These are phyloP conservation scores for Blastobotrys parvus DNA, from an alignment of 805 yeast genomes.

Conservation along the genomic window DNA sequence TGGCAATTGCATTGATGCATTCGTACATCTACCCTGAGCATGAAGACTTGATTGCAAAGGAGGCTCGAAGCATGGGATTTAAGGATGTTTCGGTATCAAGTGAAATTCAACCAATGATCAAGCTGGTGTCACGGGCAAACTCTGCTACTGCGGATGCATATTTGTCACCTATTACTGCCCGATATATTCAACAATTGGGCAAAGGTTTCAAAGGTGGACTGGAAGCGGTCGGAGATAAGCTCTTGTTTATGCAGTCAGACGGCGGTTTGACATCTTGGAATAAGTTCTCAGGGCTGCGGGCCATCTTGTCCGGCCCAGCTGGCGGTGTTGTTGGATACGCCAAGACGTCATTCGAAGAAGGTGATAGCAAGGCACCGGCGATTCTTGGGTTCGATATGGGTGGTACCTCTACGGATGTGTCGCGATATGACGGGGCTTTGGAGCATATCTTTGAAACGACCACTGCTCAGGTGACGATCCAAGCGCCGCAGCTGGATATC, in stretches of 20 bases:
- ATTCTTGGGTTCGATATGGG: constrained; percentile 86
- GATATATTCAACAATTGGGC: constrained; percentile 53
- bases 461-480: constrained; percentile 76
- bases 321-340: constrained; percentile 97
- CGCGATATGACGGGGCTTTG: constrained; percentile 58
- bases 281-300: constrained; percentile 76
- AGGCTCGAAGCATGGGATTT: constrained; percentile 63
- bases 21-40: constrained; percentile 67
- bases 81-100: constrained; percentile 59
- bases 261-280: constrained; percentile 88
- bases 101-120: constrained; percentile 70
- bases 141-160: constrained; percentile 79
- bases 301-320: constrained; percentile 93
- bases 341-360: constrained; percentile 55
- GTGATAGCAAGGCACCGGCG: constrained; percentile 38
- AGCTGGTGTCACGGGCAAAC: constrained; percentile 64
- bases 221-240: constrained; percentile 29
- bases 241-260: constrained; percentile 84
- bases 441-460: constrained; percentile 79
- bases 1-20: constrained; percentile 67
- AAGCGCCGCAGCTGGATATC: constrained; percentile 76
- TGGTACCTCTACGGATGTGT: constrained; percentile 83
- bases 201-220: constrained; percentile 50
- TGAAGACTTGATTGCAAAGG: constrained; percentile 47
- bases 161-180: constrained; percentile 67